A percentile compares a stretch with the other conserved stretches of the same genome.
These are phyloP conservation scores for Ophiostoma novo-ulmi DNA, from an alignment of 2,329 filamentous ascomycete genomes.

Conservation along the genomic window DNA sequence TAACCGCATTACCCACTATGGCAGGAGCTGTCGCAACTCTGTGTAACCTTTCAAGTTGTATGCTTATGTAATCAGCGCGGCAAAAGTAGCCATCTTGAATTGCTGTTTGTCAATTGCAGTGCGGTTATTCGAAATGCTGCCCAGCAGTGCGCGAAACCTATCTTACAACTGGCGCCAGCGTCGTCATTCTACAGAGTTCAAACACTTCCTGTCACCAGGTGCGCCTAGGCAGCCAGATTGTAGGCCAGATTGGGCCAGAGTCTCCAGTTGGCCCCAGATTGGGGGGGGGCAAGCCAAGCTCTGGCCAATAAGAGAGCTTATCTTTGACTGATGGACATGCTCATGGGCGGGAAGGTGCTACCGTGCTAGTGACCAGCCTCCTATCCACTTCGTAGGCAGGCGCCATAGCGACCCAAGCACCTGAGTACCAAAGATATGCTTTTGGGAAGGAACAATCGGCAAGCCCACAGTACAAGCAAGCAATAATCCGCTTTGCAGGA, in stretches of 20 bases:
- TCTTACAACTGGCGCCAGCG: conserved; percentile 17
- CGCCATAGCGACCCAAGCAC: not conserved
- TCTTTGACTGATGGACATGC: conserved; percentile 13
- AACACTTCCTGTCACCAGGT: conserved; percentile 2
- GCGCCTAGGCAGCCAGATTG: conserved; percentile 24
- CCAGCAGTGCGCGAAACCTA: not conserved
- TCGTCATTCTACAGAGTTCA: conserved; percentile 21
- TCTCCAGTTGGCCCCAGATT: not conserved
- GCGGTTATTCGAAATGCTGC: not conserved
- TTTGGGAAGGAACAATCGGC: conserved; percentile 13
- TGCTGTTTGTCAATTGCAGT: not conserved
- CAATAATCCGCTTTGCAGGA: not conserved
- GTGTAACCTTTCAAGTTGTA: not conserved
- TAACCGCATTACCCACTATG: not conserved
- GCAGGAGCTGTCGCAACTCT: conserved; percentile 1
- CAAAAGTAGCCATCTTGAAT: not conserved
- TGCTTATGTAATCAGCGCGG: not conserved
- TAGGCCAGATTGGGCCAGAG: not conserved
- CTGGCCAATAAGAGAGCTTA: conserved; percentile 25
- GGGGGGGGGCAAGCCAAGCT: conserved; percentile 17
- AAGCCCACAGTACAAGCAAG: not conserved
- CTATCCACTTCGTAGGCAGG: conserved; percentile 21
- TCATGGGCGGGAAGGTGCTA: conserved; percentile 16
- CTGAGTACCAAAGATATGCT: not conserved
- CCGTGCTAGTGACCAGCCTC: conserved; percentile 16